A percentile compares a stretch with the other conserved stretches of the same genome.
Conservation (phyloP, 2,329 filamentous ascomycete species). For the Diaporthe sp. region DNA sequence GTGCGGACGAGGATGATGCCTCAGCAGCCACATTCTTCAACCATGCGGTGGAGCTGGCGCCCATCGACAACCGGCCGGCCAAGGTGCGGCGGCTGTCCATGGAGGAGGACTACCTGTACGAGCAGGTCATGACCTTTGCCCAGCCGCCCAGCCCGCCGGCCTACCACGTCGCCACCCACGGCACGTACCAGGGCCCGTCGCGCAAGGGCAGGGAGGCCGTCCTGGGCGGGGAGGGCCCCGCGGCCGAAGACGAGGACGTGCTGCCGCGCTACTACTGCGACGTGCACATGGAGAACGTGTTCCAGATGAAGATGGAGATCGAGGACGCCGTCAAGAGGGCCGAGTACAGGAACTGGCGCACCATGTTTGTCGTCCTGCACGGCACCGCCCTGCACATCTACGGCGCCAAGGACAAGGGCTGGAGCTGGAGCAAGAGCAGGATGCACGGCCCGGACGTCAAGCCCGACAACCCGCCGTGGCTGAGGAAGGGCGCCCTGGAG, state of each 20-base stretch:
- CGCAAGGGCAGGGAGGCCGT: constrained; percentile 40
- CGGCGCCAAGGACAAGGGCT: constrained; percentile 69
- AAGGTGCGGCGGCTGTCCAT: constrained; percentile 61
- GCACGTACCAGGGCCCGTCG: constrained; percentile 53
- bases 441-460: constrained; percentile 63
- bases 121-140: constrained; percentile 63
- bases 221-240: constrained; percentile 44
- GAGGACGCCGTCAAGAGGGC: constrained; percentile 74
- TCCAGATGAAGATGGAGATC: constrained; percentile 76
- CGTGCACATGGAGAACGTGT: constrained; percentile 69
- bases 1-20: constrained; percentile 33
- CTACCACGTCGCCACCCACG: constrained; percentile 40
- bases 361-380: constrained; percentile 73
- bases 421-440: constrained; percentile 61
- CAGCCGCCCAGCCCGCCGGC: constrained; percentile 62
- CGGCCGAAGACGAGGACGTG: constrained; percentile 57
- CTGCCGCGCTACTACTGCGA: constrained; percentile 71
- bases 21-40: constrained; percentile 39
- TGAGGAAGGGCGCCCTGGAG: constrained; percentile 69
- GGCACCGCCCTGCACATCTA: constrained; percentile 79
- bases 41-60: constrained; percentile 40
- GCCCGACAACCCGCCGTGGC: constrained; percentile 65
- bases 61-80: constrained; percentile 40
- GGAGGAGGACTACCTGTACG: constrained; percentile 68
- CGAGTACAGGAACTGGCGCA: constrained; percentile 73